A percentile compares a stretch with the other conserved stretches of the same genome.
These are phyloP conservation scores for Delitschia confertaspora DNA, from an alignment of 495 filamentous ascomycete species.

Conservation along the genomic window DNA sequence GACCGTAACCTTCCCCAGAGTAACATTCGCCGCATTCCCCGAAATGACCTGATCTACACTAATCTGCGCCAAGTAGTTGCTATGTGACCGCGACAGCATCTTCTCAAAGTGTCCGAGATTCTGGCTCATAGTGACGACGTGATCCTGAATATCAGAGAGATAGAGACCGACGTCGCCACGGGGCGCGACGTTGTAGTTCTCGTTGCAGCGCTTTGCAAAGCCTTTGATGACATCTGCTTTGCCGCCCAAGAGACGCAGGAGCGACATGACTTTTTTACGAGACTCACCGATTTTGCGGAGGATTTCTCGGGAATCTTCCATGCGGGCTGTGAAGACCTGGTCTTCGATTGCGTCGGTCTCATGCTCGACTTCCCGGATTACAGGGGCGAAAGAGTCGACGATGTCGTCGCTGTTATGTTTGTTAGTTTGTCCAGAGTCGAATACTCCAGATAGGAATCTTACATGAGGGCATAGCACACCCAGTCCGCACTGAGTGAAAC, in stretches of 20 bases:
- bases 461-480: constrained; percentile 99
- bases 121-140: constrained; percentile 97
- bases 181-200: constrained; percentile 87
- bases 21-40: constrained; percentile 71
- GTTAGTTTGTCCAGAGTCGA: constrained; percentile 24
- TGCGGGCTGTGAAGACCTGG: constrained; percentile 79
- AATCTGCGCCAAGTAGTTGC: constrained; percentile 92
- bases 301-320: constrained; percentile 78
- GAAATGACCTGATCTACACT: constrained; percentile 79
- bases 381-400: constrained; percentile 87
- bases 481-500: constrained; percentile 88
- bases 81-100: constrained; percentile 90
- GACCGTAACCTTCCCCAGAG: constrained; percentile 90
- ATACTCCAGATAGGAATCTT: constrained; percentile 32
- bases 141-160: constrained; percentile 93
- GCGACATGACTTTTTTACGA: constrained; percentile 86
- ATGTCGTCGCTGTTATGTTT: constrained; percentile 67
- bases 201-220: constrained; percentile 96
- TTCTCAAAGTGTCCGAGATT: constrained; percentile 95
- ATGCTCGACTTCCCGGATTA: constrained; percentile 72
- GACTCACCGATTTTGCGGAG: constrained; percentile 79
- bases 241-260: constrained; percentile 87
- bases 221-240: constrained; percentile 96
- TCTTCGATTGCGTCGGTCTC: constrained; percentile 94
- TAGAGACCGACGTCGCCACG: constrained; percentile 94